These are phyloP conservation scores for Cutaneotrichosporon mucoides DNA, from an alignment of 1,284 basidiomycete genomes.

Conservation along the genomic window DNA sequence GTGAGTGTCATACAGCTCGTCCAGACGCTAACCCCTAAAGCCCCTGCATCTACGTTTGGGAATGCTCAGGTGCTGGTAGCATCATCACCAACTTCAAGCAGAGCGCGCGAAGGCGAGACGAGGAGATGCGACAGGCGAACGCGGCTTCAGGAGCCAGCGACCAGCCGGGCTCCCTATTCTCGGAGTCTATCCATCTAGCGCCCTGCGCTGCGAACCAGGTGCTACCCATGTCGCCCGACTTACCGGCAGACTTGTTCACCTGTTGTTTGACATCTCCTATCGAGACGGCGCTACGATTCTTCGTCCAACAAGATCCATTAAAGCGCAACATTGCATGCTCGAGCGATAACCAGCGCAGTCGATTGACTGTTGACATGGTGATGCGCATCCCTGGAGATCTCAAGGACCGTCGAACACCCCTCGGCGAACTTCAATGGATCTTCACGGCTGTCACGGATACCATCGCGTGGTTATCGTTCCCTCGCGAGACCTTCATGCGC, in stretches of 20 bases:
- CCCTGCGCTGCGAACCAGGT: conserved; percentile 90
- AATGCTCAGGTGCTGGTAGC: conserved; percentile 93
- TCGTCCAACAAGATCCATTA: conserved; percentile 80
- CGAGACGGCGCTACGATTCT: conserved; percentile 93
- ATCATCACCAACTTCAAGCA: conserved; percentile 86
- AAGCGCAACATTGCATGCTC: conserved; percentile 62
- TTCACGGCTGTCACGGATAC: conserved; percentile 99
- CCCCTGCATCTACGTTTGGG: conserved; percentile 97
- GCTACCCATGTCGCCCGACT: conserved; percentile 89
- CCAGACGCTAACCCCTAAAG: conserved; percentile 52
- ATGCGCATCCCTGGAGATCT: conserved; percentile 94
- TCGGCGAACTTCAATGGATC: conserved; percentile 99
- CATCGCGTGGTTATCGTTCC: conserved; percentile 97
- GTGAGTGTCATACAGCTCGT: conserved; percentile 28
- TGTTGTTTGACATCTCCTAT: conserved; percentile 97
- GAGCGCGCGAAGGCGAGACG: conserved; percentile 79
- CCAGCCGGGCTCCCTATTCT: conserved; percentile 63
- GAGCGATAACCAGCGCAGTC: conserved; percentile 42
- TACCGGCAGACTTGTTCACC: conserved; percentile 96
- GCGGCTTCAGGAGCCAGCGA: conserved; percentile 48
- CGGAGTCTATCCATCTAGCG: conserved; percentile 90
- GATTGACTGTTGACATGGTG: conserved; percentile 81
- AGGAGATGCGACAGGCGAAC: conserved; percentile 54
- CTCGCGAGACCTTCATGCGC: conserved; percentile 86
- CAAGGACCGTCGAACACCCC: conserved; percentile 89